phyloP scores from a whole-genome alignment of 1,139 yeast species.

The Nadsonia starkeyi-henricii region DNA sequence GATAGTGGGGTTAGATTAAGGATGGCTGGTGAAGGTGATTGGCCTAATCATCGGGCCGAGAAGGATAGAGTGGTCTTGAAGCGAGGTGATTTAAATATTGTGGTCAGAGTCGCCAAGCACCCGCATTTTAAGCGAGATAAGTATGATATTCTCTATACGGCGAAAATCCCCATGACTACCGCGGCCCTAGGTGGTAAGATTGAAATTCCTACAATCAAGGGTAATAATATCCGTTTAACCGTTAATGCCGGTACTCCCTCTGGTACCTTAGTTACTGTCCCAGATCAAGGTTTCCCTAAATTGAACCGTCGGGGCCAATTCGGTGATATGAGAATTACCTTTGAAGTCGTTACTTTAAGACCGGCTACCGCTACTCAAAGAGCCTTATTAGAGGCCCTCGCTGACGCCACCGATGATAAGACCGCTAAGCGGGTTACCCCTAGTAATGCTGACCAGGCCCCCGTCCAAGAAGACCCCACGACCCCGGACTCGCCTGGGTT shows the following conservation, averaged over 20 bases:
- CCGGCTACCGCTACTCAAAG: slow-evolving; percentile 81
- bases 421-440: slow-evolving; percentile 55
- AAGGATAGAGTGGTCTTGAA: slow-evolving; percentile 37
- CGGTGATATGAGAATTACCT: slow-evolving; percentile 68
- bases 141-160: slow-evolving; percentile 46
- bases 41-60: slow-evolving; percentile 40
- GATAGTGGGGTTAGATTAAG: slow-evolving; percentile 77
- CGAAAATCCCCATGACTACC: slow-evolving; percentile 79
- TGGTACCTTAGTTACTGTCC: slow-evolving; percentile 61
- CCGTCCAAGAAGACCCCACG: slow-evolving; percentile 6
- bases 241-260: slow-evolving; percentile 80
- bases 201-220: slow-evolving; percentile 76
- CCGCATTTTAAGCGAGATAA: slow-evolving; percentile 53
- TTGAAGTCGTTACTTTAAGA: slow-evolving; percentile 55
- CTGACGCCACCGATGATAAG: slow-evolving; percentile 73
- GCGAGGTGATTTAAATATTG: slow-evolving; percentile 78
- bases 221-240: slow-evolving; percentile 54
- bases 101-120: slow-evolving; percentile 68
- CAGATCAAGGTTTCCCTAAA: slow-evolving; percentile 81
- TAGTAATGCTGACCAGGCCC: slow-evolving; percentile 14
- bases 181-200: slow-evolving; percentile 92
- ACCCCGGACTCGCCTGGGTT: slow-evolving; percentile 11
- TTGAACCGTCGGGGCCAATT: slow-evolving; percentile 33
- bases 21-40: slow-evolving; percentile 82
- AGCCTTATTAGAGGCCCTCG: slow-evolving; percentile 87